Evolutionary conservation across 345 rosid genomes (phyloP), one percentile per base, ranked within the genome.

Genomic region (Sisymbrium altissimum): DNA sequence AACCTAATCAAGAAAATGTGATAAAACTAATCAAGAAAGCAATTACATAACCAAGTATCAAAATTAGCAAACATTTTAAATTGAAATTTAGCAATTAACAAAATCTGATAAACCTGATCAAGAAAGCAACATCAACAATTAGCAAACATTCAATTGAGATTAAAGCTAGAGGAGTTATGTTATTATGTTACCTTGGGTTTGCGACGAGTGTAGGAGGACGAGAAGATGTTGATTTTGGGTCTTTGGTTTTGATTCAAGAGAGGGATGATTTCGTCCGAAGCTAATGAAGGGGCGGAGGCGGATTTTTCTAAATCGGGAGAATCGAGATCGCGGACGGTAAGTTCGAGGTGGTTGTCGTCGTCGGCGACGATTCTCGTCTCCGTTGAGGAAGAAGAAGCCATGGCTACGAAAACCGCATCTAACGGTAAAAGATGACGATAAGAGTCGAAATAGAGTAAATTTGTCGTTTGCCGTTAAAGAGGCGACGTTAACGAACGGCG

Each of bases 211-310:
- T 80, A 77, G n/a, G 91, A 82, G 68, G 86, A 48, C 33, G 96
- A 81, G 81, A 93, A 93, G 64, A 91, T 91, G 78, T 85, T 88
- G 85, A 89, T 70, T 78, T 86, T 91, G 62, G 97, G 96, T 83
- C 81, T 82, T 64, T 83, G 85, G 6, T 80, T 64, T 72, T 77
- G 89, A 41, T 63, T 81, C 68, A 93, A 57, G 32, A 90, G 90
- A 77, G 97, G 96, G 13, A 75, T 66, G 55, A 86, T 87, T 79
- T 93, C 98, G 56, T 82, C 93, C 44, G 83, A 86, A 43, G 69
- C 72, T 12, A 75, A 60, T 9, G 21, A 13, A 49, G 74, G 52
- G 21, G 43, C 33, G 15, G 78, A 49, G 27, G 69, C 18, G n/a
- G 59, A 13, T 21, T 18, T 73, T 2, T 72, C 72, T 9, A 58